Evolutionary conservation across 2,329 filamentous ascomycete genomes (phyloP), one percentile per base, ranked within the genome.

Genomic region (Lojkania enalia): DNA sequence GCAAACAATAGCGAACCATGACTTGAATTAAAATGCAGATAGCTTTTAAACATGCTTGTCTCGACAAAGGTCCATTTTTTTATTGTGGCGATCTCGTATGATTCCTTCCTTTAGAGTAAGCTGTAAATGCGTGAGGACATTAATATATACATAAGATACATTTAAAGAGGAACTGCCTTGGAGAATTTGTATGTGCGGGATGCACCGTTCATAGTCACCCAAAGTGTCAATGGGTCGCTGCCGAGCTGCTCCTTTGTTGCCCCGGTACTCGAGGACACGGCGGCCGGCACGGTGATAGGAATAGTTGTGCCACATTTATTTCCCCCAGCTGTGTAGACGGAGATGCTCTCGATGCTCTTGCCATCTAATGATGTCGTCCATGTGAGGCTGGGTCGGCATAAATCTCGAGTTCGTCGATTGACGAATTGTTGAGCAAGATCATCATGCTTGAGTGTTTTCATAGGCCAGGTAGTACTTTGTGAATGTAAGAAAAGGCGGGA

Each of bases 391-490:
- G 79, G 77, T 32, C 72, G 58, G 69, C 81, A 80, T 38, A 65
- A 65, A 61, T 83, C 80, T 32, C 80, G 76, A 11, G 74, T 66
- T 65, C 74, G 76, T 44, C 82, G 78, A 43, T 76, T 72, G 31
- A 75, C 57, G 67, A 84, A 84, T 3, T 67, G 57, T 3, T 67
- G 61, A 9, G 75, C 78, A 54, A 78, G 71, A 41, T 83, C 77
- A 48, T 81, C 75, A 44, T 83, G 81, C 49, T 79, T 83, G 47
- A 78, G 64, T 1, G 78, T 78, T 14, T 77, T 70, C 18, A 83
- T 61, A 1, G 79, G 78, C 79, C 79, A 82, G 27, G 61, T 63
- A 6, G 62, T 66, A 3, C 65, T 69, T 37, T 12, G 12, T 2
- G 35, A 14, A 12, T 15, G 16, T 15, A 3, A 44, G 16, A 15